Conservation (phyloP, 257 asterid species). For the Fraxinus quadrangulata region DNA sequence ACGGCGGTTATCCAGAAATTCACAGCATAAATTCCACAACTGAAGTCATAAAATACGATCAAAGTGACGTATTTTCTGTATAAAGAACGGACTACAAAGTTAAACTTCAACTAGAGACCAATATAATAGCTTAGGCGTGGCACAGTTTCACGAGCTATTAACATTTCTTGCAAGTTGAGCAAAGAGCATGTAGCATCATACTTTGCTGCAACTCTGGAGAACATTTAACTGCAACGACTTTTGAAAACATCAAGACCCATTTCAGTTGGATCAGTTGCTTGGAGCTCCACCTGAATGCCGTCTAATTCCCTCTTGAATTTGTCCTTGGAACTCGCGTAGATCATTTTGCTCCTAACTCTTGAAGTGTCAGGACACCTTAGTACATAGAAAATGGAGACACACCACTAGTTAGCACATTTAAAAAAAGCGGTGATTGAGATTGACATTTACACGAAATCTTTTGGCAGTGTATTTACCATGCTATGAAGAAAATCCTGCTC, state of each 20-base stretch:
- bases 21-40: background rate
- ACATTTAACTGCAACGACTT: slow-evolving; percentile 41
- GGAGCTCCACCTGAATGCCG: slow-evolving; percentile 53
- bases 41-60: background rate
- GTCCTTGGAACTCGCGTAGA: slow-evolving; percentile 53
- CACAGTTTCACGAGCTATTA: slow-evolving; percentile 40
- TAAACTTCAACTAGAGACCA: slow-evolving; percentile 14
- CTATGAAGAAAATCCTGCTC: slow-evolving; percentile 49
- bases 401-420: background rate
- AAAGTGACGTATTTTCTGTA: background rate
- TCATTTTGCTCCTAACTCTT: slow-evolving; percentile 56
- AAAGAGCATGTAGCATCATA: slow-evolving; percentile 20
- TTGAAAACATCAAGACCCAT: slow-evolving; percentile 51
- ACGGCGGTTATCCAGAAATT: slow-evolving; percentile 19
- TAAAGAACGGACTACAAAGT: slow-evolving; percentile 2
- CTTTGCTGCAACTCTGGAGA: slow-evolving; percentile 26
- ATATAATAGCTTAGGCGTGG: slow-evolving; percentile 21
- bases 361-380: slow-evolving; percentile 57
- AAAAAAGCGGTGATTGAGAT: background rate
- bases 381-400: slow-evolving; percentile 1
- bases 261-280: slow-evolving; percentile 58
- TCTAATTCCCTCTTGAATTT: slow-evolving; percentile 57
- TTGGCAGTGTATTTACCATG: slow-evolving; percentile 34
- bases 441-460: background rate
- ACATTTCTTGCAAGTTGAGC: slow-evolving; percentile 32